A percentile compares a stretch with the other conserved stretches of the same genome.
Evolutionary conservation across 306 rosid species (phyloP).

Genomic region (Prunus mume): DNA sequence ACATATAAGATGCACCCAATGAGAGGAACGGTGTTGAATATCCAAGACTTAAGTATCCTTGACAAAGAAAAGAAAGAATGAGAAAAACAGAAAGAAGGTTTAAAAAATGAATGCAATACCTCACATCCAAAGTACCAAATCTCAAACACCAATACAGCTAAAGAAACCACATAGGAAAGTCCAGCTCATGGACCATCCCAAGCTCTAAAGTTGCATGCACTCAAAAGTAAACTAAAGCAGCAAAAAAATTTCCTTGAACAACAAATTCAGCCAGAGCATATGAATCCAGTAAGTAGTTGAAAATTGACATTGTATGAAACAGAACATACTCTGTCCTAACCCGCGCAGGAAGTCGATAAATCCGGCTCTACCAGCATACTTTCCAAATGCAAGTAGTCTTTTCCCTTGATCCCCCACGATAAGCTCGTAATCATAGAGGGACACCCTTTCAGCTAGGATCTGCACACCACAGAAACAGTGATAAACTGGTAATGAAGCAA

Average conservation of each 20-base stretch:
- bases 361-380: conserved; percentile 94
- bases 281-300: not conserved
- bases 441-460: conserved; percentile 70
- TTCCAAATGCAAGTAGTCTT: conserved; percentile 86
- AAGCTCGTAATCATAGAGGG: conserved; percentile 84
- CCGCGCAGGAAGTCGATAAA: conserved; percentile 77
- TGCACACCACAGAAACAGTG: conserved; percentile 19
- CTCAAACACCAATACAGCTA: not conserved
- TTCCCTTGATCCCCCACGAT: conserved; percentile 76
- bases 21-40: conserved; percentile 95
- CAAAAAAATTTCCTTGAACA: not conserved
- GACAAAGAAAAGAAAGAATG: not conserved
- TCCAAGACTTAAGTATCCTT: conserved; percentile 91
- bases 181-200: not conserved
- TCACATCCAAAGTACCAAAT: not conserved
- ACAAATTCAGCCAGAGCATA: not conserved
- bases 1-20: conserved; percentile 93
- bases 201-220: not conserved
- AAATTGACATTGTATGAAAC: not conserved
- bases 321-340: conserved; percentile 73
- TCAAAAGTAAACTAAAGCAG: not conserved
- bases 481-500: conserved; percentile 11
- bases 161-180: not conserved
- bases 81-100: not conserved
- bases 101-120: not conserved